These are phyloP conservation scores for Trifolium pratense DNA, from an alignment of 306 rosid genomes.

Conservation along the genomic window DNA sequence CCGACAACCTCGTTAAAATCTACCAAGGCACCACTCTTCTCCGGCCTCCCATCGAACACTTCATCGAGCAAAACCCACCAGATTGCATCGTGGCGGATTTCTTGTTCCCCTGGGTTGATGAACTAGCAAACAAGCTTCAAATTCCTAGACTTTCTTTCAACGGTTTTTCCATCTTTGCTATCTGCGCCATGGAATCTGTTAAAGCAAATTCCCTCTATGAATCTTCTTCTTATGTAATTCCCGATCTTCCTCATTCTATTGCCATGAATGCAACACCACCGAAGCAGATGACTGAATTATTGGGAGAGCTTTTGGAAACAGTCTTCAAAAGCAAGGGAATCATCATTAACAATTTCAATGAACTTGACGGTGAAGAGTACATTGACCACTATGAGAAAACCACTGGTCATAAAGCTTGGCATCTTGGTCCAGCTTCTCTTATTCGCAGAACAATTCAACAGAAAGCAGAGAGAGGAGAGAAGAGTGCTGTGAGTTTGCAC, in stretches of 20 bases:
- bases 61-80: conserved; percentile 30
- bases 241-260: conserved; percentile 36
- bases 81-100: conserved; percentile 41
- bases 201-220: not conserved
- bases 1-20: not conserved
- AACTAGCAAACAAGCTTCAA: conserved; percentile 16
- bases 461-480: conserved; percentile 34
- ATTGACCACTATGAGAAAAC: conserved; percentile 17
- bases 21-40: conserved; percentile 3
- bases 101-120: conserved; percentile 33
- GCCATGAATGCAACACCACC: conserved; percentile 15
- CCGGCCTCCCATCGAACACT: not conserved
- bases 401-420: conserved; percentile 37
- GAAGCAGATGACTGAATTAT: not conserved
- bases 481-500: conserved; percentile 31
- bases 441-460: conserved; percentile 1
- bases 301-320: not conserved
- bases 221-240: not conserved
- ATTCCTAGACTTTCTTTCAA: conserved; percentile 42
- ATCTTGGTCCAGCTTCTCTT: conserved; percentile 48
- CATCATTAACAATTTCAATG: conserved; percentile 42
- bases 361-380: conserved; percentile 46
- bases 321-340: conserved; percentile 36
- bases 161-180: conserved; percentile 12
- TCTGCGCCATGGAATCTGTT: conserved; percentile 11